phyloP scores from a whole-genome alignment of 352 stramenopile species.

The Globisporangium apiculatum region DNA sequence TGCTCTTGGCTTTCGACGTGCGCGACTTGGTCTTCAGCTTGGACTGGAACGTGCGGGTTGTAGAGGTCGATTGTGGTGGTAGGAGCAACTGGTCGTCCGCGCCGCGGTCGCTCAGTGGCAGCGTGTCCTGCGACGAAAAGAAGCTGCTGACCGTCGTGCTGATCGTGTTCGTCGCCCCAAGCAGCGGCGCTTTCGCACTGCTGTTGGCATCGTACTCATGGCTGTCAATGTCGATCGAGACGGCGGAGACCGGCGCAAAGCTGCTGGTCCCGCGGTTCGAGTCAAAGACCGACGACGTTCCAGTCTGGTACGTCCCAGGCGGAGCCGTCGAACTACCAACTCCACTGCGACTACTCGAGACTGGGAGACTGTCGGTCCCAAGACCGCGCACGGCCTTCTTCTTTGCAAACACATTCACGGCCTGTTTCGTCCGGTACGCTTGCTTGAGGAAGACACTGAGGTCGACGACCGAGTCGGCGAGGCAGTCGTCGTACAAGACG shows the following conservation, averaged over 20 bases:
- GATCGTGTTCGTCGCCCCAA: neutral
- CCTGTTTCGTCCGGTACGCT: constrained; percentile 57
- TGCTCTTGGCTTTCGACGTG: constrained; percentile 40
- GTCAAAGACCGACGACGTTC: constrained; percentile 12
- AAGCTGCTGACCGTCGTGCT: constrained; percentile 9
- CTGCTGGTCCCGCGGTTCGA: neutral
- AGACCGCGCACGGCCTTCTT: constrained; percentile 51
- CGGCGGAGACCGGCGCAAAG: constrained; percentile 1
- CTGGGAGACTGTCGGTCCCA: constrained; percentile 22
- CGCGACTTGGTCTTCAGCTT: constrained; percentile 16
- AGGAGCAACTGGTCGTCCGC: neutral
- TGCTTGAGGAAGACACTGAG: constrained; percentile 55
- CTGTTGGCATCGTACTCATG: constrained; percentile 11
- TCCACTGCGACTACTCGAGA: constrained; percentile 13
- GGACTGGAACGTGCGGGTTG: neutral
- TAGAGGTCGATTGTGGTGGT: too few species aligned
- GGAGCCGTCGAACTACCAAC: neutral
- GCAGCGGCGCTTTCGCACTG: constrained; percentile 9
- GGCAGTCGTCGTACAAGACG: constrained; percentile 67
- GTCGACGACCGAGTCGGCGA: constrained; percentile 68
- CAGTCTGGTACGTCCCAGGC: constrained; percentile 11
- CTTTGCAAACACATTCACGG: constrained; percentile 73
- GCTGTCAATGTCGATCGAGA: constrained; percentile 16
- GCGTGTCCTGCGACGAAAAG: constrained; percentile 10
- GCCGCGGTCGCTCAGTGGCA: constrained; percentile 4